phyloP scores from a whole-genome alignment of 1,284 basidiomycete species.

The Naganishia cerealis region DNA sequence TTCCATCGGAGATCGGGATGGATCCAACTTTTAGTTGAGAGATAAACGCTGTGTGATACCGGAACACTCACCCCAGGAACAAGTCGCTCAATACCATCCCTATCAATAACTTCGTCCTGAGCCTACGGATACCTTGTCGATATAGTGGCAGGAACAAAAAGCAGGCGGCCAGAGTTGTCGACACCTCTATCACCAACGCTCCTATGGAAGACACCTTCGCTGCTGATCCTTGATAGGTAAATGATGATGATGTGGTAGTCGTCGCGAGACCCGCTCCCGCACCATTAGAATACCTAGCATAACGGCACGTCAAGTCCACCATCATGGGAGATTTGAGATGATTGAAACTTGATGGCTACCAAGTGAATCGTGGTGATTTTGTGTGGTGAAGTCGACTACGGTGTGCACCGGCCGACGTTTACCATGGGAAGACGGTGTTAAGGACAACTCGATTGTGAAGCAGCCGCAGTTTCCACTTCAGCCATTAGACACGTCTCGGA shows the following conservation, averaged over 20 bases:
- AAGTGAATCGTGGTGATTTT: neutral
- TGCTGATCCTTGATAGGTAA: conserved; percentile 3
- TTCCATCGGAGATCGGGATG: neutral
- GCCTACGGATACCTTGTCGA: conserved; percentile 43
- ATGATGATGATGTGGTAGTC: conserved; percentile 37
- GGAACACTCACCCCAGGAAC: conserved; percentile 42
- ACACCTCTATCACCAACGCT: conserved; percentile 40
- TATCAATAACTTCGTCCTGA: conserved; percentile 46
- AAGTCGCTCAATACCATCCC: conserved; percentile 51
- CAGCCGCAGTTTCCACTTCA: neutral
- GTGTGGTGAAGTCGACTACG: too few species aligned
- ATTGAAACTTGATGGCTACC: neutral
- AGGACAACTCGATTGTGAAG: neutral
- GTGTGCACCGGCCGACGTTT: neutral
- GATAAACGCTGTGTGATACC: neutral
- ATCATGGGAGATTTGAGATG: neutral
- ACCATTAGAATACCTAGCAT: neutral
- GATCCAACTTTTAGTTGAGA: neutral
- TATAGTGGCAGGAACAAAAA: conserved; percentile 41
- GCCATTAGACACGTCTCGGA: neutral
- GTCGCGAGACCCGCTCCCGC: conserved; percentile 26
- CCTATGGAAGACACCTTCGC: conserved; percentile 38
- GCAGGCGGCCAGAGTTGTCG: conserved; percentile 41
- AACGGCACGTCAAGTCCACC: neutral
- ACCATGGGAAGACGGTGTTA: neutral